Conservation (phyloP, 371 early-diverging fungal species). For the Mortierella sp. region DNA sequence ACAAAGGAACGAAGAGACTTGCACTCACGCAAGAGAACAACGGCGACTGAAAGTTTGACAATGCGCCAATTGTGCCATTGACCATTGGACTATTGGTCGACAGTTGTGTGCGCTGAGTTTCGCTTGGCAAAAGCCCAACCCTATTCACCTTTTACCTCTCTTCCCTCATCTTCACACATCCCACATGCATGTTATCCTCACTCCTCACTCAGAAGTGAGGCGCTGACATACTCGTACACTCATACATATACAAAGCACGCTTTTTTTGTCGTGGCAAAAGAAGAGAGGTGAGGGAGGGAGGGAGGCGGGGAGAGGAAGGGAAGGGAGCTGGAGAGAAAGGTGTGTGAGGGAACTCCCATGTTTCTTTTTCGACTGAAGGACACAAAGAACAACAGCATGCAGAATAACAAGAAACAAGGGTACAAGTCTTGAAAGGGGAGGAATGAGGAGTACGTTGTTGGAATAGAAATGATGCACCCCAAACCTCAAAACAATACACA, state of each 20-base stretch:
- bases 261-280: not conserved
- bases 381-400: not conserved
- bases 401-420: not conserved
- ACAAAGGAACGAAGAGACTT: not conserved
- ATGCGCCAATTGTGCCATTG: not conserved
- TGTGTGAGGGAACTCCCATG: not conserved
- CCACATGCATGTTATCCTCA: not conserved
- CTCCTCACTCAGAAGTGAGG: too few relatives aligned
- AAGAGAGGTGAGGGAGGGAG: not conserved
- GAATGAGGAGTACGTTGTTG: not conserved
- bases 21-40: not conserved
- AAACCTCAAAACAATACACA: not conserved
- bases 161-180: not conserved
- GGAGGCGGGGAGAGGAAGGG: not conserved
- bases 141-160: not conserved
- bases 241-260: too few relatives aligned
- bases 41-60: not conserved
- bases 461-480: not conserved
- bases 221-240: too few relatives aligned
- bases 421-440: not conserved
- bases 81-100: not conserved
- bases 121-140: not conserved
- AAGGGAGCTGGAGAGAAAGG: not conserved
- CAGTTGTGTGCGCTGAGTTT: not conserved
- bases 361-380: not conserved